Evolutionary conservation across 495 filamentous ascomycete species (phyloP).

Genomic region (Penicillium longicatenatum): DNA sequence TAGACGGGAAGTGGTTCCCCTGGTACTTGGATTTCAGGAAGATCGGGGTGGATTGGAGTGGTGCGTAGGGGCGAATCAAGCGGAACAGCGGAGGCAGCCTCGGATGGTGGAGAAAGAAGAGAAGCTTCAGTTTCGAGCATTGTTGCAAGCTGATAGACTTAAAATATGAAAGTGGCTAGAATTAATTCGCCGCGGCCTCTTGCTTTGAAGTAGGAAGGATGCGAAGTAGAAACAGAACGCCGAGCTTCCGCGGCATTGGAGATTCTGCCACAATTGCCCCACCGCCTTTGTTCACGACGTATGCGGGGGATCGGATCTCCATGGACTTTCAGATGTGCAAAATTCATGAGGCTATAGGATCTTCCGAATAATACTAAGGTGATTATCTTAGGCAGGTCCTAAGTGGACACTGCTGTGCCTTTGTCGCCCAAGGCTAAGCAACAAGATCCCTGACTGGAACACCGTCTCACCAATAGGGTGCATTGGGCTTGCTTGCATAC

Average conservation of each 20-base stretch:
- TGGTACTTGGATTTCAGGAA: constrained; percentile 44
- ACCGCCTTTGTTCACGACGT: constrained; percentile 16
- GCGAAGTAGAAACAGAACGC: not conserved
- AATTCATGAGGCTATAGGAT: constrained; percentile 10
- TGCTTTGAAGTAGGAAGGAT: not conserved
- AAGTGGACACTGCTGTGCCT: constrained; percentile 11
- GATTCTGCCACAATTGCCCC: constrained; percentile 18
- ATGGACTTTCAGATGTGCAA: not conserved
- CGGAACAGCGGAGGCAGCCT: constrained; percentile 28
- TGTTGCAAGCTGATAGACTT: not conserved
- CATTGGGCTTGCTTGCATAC: constrained; percentile 6
- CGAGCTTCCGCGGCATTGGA: constrained; percentile 3
- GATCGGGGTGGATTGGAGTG: constrained; percentile 43
- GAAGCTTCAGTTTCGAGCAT: constrained; percentile 30
- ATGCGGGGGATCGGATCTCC: constrained; percentile 17
- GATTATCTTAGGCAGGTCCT: constrained; percentile 13
- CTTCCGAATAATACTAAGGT: constrained; percentile 5
- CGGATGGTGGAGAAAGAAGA: constrained; percentile 39
- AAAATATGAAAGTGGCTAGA: not conserved
- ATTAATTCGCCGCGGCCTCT: not conserved
- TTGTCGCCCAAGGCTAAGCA: not conserved
- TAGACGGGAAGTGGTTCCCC: constrained; percentile 33
- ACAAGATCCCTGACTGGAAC: not conserved
- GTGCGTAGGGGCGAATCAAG: constrained; percentile 41
- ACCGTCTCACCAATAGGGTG: not conserved